These are phyloP conservation scores for Auxenochlorella pyrenoidosa DNA, from an alignment of 139 green algal genomes.

Conservation along the genomic window DNA sequence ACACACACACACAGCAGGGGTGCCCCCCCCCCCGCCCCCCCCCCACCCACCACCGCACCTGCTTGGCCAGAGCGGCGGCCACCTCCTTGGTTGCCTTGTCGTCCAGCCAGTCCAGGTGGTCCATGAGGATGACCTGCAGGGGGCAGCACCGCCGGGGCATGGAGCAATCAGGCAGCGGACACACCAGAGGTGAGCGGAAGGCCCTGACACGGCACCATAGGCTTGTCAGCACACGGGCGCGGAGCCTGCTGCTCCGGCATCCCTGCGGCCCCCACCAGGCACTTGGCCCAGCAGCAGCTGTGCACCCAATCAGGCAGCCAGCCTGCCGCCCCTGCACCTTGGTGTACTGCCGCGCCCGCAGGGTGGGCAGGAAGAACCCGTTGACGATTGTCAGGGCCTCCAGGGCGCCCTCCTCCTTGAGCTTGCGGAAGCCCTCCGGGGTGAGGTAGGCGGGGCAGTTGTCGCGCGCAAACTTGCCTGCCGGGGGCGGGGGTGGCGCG, in stretches of 20 bases:
- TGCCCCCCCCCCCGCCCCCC: neutral
- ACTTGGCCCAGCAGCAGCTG: too few species aligned
- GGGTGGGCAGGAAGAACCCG: constrained; percentile 89
- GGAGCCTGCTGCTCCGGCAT: too few species aligned
- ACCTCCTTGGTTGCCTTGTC: constrained; percentile 64
- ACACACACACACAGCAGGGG: neutral
- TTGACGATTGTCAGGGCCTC: constrained; percentile 85
- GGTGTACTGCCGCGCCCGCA: constrained; percentile 90
- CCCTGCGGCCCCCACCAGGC: too few species aligned
- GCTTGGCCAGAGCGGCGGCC: constrained; percentile 69
- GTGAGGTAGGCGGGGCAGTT: constrained; percentile 96
- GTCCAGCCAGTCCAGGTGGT: constrained; percentile 97
- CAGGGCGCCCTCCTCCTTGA: constrained; percentile 76
- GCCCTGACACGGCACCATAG: too few species aligned
- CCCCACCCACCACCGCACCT: constrained; percentile 34
- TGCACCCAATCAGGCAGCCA: too few species aligned
- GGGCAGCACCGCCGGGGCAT: too few species aligned
- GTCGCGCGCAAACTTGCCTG: constrained; percentile 83
- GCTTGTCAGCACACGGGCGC: too few species aligned
- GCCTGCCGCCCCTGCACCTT: constrained; percentile 60
- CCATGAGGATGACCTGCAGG: constrained; percentile 96
- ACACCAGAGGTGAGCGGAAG: too few species aligned
- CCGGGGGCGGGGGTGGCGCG: neutral
- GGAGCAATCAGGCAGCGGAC: too few species aligned
- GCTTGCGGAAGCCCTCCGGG: constrained; percentile 75